Evolutionary conservation across 148 eudicot genomes (phyloP), one percentile per base, ranked within the genome.

Genomic region (Dysphania ambrosioides): DNA sequence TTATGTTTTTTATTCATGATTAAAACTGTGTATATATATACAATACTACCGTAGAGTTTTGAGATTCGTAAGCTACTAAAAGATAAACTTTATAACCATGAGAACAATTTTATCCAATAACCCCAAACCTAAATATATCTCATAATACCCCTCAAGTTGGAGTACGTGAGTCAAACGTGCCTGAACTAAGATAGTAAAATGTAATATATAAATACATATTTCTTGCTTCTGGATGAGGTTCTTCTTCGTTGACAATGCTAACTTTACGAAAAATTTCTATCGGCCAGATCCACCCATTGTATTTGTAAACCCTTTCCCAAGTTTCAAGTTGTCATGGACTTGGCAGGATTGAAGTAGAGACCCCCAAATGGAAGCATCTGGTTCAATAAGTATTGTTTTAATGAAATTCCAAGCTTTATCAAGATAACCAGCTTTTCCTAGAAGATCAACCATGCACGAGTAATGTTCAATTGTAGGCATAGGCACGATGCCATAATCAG

Each of bases 381-480:
- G 89, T 58, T 70, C 68, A 5, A 84, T 24, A 16, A 89, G 89
- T 89, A 89, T 89, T 34, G 79, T 73, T 67, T 79, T 81, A 42
- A 87, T 81, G 58, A 89, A 79, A 69, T 87, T 89, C 87, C 79
- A 84, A 36, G 91, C 93, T 86, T 89, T 91, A 72, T 89, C 93
- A 64, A 87, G 81, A 73, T 85, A 87, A 51, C 91, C 93, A 38
- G 78, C 75, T 74, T 78, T 80, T 79, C 93, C 93, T 67, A 89
- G 89, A 79, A 89, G 91, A 84, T 89, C 93, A 57, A 89, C 89
- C 93, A 87, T 89, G 66, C 92, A 88, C 19, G 90, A 85, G 71
- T 84, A 88, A 74, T 88, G 92, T 88, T 83, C 90, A 66, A 86
- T 85, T 8, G 86, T 85, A 30, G 90, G 93, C 64, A 18, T 85